A percentile compares a stretch with the other conserved stretches of the same genome.
These are phyloP conservation scores for Inga leiocalycina DNA, from an alignment of 306 rosid species.

Conservation along the genomic window DNA sequence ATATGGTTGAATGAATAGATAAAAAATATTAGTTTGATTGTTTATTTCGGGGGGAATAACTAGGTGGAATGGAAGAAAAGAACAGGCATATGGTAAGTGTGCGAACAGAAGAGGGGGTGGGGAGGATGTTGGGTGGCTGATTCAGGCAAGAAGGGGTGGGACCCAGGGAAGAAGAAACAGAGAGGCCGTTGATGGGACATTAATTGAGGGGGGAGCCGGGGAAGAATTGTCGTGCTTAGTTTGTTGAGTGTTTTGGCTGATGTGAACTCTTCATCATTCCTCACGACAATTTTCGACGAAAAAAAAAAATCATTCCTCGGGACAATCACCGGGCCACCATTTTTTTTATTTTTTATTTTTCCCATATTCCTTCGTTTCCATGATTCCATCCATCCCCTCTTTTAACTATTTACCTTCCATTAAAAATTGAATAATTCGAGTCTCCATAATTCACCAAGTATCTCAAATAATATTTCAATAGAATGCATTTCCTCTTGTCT, in stretches of 20 bases:
- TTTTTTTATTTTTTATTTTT: too few species aligned
- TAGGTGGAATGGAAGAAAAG: too few species aligned
- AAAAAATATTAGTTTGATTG: too few species aligned
- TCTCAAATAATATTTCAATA: too few species aligned
- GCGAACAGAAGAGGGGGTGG: not conserved
- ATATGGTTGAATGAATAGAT: not conserved
- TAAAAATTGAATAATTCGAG: too few species aligned
- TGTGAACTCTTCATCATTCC: not conserved
- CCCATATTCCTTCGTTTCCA: too few species aligned
- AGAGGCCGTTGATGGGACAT: not conserved
- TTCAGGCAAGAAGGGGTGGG: not conserved
- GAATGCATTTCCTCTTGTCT: too few species aligned
- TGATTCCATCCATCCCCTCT: too few species aligned
- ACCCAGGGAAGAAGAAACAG: not conserved
- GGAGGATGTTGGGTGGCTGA: not conserved
- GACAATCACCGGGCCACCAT: not conserved
- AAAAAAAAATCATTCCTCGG: not conserved
- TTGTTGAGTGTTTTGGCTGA: not conserved
- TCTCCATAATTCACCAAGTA: too few species aligned
- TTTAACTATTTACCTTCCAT: too few species aligned
- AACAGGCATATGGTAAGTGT: too few species aligned
- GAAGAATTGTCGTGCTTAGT: not conserved
- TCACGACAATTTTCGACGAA: not conserved
- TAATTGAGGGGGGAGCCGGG: not conserved
- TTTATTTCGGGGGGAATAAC: not conserved